These are phyloP conservation scores for Penicillium samsonianum DNA, from an alignment of 495 filamentous ascomycete species.

Conservation along the genomic window DNA sequence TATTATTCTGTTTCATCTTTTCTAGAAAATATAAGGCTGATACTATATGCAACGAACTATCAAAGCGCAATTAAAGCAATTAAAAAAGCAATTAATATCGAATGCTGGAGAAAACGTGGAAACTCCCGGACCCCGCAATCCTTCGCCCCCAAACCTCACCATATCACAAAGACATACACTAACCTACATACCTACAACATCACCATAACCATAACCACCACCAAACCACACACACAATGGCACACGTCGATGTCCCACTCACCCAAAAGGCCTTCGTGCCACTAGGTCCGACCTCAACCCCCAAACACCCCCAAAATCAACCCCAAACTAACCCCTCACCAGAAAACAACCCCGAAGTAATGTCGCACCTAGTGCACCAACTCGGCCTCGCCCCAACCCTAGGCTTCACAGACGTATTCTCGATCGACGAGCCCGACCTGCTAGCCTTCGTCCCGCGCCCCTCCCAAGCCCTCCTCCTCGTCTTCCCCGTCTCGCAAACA, in stretches of 20 bases:
- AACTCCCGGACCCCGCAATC: background rate
- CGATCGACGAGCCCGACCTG: constrained; percentile 75
- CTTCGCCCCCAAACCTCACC: background rate
- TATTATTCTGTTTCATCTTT: no score
- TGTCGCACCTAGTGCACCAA: constrained; percentile 71
- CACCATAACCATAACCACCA: background rate
- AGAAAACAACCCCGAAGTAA: constrained; percentile 77
- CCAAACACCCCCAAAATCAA: background rate
- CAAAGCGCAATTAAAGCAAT: background rate
- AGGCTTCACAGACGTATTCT: constrained; percentile 80
- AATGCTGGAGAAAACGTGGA: background rate
- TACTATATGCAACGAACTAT: background rate
- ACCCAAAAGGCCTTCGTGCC: constrained; percentile 53
- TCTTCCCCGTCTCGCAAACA: constrained; percentile 73
- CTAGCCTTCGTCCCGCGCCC: constrained; percentile 82
- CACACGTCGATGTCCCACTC: constrained; percentile 38
- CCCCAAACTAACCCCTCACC: constrained; percentile 19
- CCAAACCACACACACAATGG: constrained; percentile 28
- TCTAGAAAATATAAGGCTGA: background rate
- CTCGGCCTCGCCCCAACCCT: constrained; percentile 70
- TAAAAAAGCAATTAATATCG: no score
- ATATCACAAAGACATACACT: background rate
- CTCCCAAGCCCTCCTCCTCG: constrained; percentile 77
- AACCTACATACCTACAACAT: background rate
- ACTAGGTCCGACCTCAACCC: constrained; percentile 34